phyloP scores from a whole-genome alignment of 2,329 filamentous ascomycete genomes.

The Fusarium miscanthi region DNA sequence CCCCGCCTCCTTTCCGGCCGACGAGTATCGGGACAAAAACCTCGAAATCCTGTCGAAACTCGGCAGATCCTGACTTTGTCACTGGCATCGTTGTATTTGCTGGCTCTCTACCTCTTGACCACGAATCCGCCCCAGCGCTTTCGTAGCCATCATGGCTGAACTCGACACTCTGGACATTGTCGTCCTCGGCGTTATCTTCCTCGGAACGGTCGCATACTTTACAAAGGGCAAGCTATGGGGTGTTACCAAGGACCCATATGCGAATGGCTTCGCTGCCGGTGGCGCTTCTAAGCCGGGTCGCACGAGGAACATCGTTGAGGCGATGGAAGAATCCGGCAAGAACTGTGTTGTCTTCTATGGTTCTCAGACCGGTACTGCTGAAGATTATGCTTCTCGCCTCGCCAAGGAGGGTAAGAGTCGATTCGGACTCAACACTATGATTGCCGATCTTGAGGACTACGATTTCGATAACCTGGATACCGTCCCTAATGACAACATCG shows the following conservation, averaged over 20 bases:
- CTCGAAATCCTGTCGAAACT: conserved; percentile 15
- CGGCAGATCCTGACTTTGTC: neutral
- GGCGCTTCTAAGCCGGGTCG: conserved; percentile 81
- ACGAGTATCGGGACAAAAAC: conserved; percentile 25
- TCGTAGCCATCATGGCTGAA: conserved; percentile 79
- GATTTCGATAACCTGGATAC: conserved; percentile 94
- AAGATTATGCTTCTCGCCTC: conserved; percentile 95
- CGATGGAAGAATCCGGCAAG: conserved; percentile 94
- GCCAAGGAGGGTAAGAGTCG: conserved; percentile 97
- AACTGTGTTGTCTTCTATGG: conserved; percentile 99
- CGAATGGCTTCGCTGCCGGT: conserved; percentile 75
- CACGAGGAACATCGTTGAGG: conserved; percentile 92
- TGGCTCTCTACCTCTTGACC: neutral
- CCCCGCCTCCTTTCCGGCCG: conserved; percentile 37
- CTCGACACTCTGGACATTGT: conserved; percentile 95
- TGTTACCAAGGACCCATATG: conserved; percentile 88
- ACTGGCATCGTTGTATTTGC: neutral
- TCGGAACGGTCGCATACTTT: conserved; percentile 94
- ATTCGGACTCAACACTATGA: conserved; percentile 97
- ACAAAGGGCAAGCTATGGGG: conserved; percentile 97
- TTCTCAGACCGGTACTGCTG: conserved; percentile 96
- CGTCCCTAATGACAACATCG: conserved; percentile 89
- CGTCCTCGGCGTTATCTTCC: conserved; percentile 85
- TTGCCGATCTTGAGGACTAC: conserved; percentile 97
- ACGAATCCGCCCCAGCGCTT: conserved; percentile 19